Conservation (phyloP, 306 rosid genomes). For the Comarum palustre region DNA sequence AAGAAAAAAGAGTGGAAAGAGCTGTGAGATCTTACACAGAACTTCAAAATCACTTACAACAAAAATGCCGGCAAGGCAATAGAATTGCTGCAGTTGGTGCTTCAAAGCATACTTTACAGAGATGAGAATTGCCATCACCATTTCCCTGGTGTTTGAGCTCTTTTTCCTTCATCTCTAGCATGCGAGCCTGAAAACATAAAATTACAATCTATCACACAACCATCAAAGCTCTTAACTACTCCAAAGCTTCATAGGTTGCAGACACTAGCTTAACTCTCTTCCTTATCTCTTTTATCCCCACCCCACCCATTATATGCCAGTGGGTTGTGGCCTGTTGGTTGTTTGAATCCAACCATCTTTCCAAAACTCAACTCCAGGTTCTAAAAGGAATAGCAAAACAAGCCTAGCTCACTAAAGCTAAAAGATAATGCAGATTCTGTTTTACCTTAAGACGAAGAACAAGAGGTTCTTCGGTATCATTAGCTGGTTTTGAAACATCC, state of each 20-base stretch:
- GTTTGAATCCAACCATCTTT: not conserved
- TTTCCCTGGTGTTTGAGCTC: slow-evolving; percentile 71
- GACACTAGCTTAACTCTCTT: not conserved
- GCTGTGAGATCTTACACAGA: not conserved
- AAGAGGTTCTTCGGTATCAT: slow-evolving; percentile 70
- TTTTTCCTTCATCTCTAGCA: slow-evolving; percentile 95
- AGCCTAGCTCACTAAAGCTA: not conserved
- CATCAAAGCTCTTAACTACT: not conserved
- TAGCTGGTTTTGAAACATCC: slow-evolving; percentile 51
- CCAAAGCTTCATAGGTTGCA: not conserved
- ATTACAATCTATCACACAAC: not conserved
- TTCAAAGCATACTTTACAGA: slow-evolving; percentile 95
- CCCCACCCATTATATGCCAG: not conserved
- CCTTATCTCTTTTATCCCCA: not conserved
- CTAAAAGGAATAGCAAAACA: not conserved
- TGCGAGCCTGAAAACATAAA: slow-evolving; percentile 63
- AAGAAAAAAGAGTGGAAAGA: not conserved
- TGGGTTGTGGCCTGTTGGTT: not conserved
- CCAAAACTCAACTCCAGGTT: not conserved
- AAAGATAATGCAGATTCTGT: not conserved
- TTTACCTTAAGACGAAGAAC: slow-evolving; percentile 92
- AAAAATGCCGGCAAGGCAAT: slow-evolving; percentile 96
- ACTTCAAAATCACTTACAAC: slow-evolving; percentile 55
- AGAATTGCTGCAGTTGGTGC: slow-evolving; percentile 95
- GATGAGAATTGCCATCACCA: slow-evolving; percentile 86